A percentile compares a stretch with the other conserved stretches of the same genome.
Conservation (phyloP, 768 basidiomycete species). For the Agrocybe chaxingu region DNA sequence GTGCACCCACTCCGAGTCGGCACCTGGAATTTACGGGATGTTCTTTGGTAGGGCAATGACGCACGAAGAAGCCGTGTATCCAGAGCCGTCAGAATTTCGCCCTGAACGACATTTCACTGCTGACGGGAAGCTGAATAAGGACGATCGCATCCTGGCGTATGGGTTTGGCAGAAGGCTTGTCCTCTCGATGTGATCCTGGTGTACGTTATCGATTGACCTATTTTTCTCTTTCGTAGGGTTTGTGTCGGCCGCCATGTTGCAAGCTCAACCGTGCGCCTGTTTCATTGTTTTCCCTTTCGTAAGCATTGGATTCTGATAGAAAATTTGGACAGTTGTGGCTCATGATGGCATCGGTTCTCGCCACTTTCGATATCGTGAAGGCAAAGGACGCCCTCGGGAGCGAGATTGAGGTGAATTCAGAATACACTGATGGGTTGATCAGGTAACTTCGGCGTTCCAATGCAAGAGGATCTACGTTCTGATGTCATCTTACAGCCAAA, state of each 20-base stretch:
- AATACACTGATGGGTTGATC: neutral
- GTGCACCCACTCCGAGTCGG: too few species aligned
- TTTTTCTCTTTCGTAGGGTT: constrained; percentile 1
- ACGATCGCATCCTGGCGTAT: constrained; percentile 4
- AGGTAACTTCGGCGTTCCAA: neutral
- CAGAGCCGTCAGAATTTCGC: constrained; percentile 16
- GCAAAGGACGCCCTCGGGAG: constrained; percentile 5
- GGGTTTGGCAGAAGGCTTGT: constrained; percentile 11
- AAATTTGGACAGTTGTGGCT: too few species aligned
- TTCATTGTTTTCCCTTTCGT: too few species aligned
- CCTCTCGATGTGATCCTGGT: neutral
- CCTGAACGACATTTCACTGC: constrained; percentile 17
- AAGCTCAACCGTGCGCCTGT: constrained; percentile 2
- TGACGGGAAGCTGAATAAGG: constrained; percentile 3
- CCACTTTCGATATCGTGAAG: neutral
- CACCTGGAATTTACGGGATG: neutral
- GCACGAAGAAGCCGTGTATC: constrained; percentile 15
- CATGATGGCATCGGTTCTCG: neutral
- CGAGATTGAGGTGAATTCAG: constrained; percentile 4
- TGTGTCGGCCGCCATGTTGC: constrained; percentile 16
- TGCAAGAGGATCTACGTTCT: neutral
- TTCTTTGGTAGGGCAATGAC: constrained; percentile 10
- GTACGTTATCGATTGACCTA: neutral
- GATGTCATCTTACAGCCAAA: constrained; percentile 1
- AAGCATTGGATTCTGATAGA: too few species aligned